Percentiles rank a stretch among this genome's conserved stretches.
Evolutionary conservation across 306 rosid species (phyloP).

Genomic region (Aeschynomene evenia): DNA sequence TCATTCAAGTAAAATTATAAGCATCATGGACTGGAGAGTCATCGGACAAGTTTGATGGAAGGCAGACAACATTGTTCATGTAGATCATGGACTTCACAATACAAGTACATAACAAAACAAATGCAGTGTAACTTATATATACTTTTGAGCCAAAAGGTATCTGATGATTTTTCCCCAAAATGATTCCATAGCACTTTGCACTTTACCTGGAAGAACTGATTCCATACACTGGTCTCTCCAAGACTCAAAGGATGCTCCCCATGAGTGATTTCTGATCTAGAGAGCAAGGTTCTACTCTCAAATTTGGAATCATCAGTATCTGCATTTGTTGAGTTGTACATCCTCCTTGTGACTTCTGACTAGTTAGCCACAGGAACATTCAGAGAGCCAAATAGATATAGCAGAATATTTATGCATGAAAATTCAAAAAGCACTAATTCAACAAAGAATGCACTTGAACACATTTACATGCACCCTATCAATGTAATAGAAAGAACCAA

Average conservation of each 20-base stretch:
- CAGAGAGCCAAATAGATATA: constrained; percentile 56
- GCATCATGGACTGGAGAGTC: neutral
- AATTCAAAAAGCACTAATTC: constrained; percentile 20
- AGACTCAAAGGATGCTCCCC: constrained; percentile 98
- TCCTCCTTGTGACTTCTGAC: constrained; percentile 93
- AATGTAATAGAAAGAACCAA: constrained; percentile 11
- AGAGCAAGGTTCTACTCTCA: constrained; percentile 65
- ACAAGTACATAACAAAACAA: constrained; percentile 11
- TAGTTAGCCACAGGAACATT: constrained; percentile 94
- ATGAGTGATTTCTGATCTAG: constrained; percentile 84
- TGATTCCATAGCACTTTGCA: neutral
- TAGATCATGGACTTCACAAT: neutral
- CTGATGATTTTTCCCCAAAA: neutral
- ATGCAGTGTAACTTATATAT: neutral
- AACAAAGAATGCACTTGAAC: constrained; percentile 13
- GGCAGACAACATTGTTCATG: constrained; percentile 5
- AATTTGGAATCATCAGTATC: constrained; percentile 57
- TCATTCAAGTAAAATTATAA: constrained; percentile 11
- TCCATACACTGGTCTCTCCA: constrained; percentile 95
- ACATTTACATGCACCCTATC: neutral
- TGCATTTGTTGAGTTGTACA: constrained; percentile 52
- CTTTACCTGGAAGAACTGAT: constrained; percentile 94
- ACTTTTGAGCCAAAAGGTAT: neutral
- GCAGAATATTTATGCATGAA: neutral
- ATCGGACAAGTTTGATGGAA: constrained; percentile 1